phyloP scores from a whole-genome alignment of 495 filamentous ascomycete species.

The Neurospora pannonica region DNA sequence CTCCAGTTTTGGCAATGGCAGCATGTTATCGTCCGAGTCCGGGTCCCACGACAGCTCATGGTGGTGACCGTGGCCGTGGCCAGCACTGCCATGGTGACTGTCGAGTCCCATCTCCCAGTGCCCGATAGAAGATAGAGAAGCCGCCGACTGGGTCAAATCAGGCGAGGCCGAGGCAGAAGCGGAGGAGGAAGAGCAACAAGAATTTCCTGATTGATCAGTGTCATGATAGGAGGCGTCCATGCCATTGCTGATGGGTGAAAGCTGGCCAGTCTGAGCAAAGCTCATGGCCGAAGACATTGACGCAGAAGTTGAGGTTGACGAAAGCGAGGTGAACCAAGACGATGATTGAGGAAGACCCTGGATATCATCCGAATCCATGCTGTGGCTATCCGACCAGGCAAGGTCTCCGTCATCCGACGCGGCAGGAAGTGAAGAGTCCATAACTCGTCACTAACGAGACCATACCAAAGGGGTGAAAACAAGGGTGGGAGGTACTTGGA shows the following conservation, averaged over 20 bases:
- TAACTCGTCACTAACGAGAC: slow-evolving; percentile 33
- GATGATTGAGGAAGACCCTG: slow-evolving; percentile 26
- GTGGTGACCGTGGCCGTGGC: slow-evolving; percentile 13
- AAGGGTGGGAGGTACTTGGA: not conserved
- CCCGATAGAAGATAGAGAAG: slow-evolving; percentile 21
- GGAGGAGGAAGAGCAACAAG: slow-evolving; percentile 17
- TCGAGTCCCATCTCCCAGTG: slow-evolving; percentile 21
- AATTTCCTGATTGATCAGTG: slow-evolving; percentile 9
- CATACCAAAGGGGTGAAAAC: slow-evolving; percentile 21
- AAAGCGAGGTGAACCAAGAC: slow-evolving; percentile 28
- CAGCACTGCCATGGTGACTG: slow-evolving; percentile 1
- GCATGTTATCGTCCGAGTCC: slow-evolving; percentile 20
- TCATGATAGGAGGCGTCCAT: slow-evolving; percentile 27
- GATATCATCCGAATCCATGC: slow-evolving; percentile 33
- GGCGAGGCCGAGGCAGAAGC: slow-evolving; percentile 22
- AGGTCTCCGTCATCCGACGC: slow-evolving; percentile 32
- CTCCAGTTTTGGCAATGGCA: slow-evolving; percentile 35
- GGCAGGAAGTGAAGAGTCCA: slow-evolving; percentile 33
- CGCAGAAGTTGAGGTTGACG: slow-evolving; percentile 12
- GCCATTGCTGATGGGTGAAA: slow-evolving; percentile 42
- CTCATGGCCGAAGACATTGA: slow-evolving; percentile 13
- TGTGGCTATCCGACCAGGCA: slow-evolving; percentile 34
- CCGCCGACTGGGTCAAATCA: slow-evolving; percentile 20
- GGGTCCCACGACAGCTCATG: slow-evolving; percentile 31
- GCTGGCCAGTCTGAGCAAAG: slow-evolving; percentile 32